Base-by-base conservation (phyloP, 805 yeast species). In the Saccharomycopsis fibuligera region DNA sequence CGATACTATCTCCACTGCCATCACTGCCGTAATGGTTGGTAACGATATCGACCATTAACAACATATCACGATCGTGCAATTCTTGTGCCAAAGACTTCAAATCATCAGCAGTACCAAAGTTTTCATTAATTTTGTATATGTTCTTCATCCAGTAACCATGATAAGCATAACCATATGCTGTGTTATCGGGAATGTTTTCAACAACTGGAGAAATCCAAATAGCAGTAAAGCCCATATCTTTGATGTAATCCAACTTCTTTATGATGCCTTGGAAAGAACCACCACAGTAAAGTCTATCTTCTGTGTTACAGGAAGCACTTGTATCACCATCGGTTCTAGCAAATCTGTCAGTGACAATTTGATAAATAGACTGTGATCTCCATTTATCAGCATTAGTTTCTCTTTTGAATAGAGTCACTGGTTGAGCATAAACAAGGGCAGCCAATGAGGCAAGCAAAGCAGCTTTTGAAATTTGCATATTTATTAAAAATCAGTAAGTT, bases 81-180 rank as follows among this genome's bases (percentile, higher is more conserved):
- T 33, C 37, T 17, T 33, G 9, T 9, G 37, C 14, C 19, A 33
- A 33, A n/a, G 37, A 33, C 19, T 5, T 6, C 5, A 33, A n/a
- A 10, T 33, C 37, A 17, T 33, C 37, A 33, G 37, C 37, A 8
- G 37, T 12, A 16, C 37, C 37, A 33, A 33, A 33, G 14, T 33
- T 33, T 9, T 12, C n/a, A 16, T 33, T 33, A 12, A 33, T 10
- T 6, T 12, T 9, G 37, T 33, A 33, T 12, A 33, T 33, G 19
- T 33, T n/a, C 37, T 33, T 33, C 37, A 33, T 33, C 41, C 41
- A 22, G 16, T 37, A 37, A 5, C 41, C 27, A 37, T 37, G 23
- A 21, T 37, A 37, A 9, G 41, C 41, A 19, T 37, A 19, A n/a
- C 27, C 41, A 21, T 37, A 21, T 5, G 9, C 24, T 5, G 27